Base-by-base conservation (phyloP, 140 eudicot species). In the Oenanthe javanica region DNA sequence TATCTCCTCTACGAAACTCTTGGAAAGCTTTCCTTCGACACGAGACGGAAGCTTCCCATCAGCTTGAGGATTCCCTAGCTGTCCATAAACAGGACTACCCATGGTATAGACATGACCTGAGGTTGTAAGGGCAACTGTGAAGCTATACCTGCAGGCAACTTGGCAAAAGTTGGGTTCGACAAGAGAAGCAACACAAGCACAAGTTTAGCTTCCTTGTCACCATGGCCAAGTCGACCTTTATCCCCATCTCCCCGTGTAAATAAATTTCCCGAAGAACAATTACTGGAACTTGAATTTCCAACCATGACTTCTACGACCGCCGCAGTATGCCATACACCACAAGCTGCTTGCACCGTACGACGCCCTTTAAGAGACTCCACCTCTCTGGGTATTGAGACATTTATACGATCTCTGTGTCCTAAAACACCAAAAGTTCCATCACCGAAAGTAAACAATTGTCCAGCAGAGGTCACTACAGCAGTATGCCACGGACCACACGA, bases 211-310 rank as follows among this genome's bases (percentile, higher is more conserved):
- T 95, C 99, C 90, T 87, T 92, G 79, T 95, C 93, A 66, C 99
- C 97, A 67, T 95, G 99, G 16, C 99, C 99, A 15, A 95, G 93
- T 81, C 97, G 87, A 81, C 92, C 88, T 84, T 92, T 95, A 83
- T 95, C 99, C 42, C 99, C 99, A 82, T 95, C 99, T 27, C 99
- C 99, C 99, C 99, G 92, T 54, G 99, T 92, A 79, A 92, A 95
- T 43, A 95, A 82, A 73, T 92, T 95, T 2, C 97, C 99, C 0
- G 97, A 92, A 81, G 97, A 94, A 79, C 92, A 90, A 82, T 90
- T 94, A 49, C 94, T 92, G 76, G 98, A 92, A 80, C 96, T 90
- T 77, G 97, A 88, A 85, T 90, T 92, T 71, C 97, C 99, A 52
- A 90, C 97, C 93, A 92, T 93, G 72, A 96, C 93, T 84, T 96